Evolutionary conservation across 306 rosid species (phyloP).

Genomic region (Coriaria nepalensis): DNA sequence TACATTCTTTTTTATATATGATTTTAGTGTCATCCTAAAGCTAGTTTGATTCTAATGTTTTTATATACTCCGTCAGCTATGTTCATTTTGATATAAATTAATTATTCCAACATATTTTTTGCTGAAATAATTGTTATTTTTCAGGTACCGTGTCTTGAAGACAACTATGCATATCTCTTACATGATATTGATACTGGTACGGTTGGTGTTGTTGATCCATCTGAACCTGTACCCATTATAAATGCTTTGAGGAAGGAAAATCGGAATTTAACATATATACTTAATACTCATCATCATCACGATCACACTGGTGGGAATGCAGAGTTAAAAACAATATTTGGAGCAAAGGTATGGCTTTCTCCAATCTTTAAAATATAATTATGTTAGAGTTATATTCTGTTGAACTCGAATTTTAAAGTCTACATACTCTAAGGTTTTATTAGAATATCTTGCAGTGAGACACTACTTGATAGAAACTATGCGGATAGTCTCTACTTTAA

Average conservation of each 20-base stretch:
- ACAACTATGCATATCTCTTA: conserved; percentile 84
- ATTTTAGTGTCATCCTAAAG: too few species aligned
- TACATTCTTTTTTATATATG: too few species aligned
- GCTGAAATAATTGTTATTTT: conserved; percentile 2
- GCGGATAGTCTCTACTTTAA: too few species aligned
- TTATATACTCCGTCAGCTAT: too few species aligned
- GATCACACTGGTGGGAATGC: conserved; percentile 90
- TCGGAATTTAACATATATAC: conserved; percentile 76
- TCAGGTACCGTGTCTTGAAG: conserved; percentile 86
- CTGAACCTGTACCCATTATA: conserved; percentile 71
- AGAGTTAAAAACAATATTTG: conserved; percentile 82
- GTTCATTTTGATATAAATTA: neutral
- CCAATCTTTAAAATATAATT: too few species aligned
- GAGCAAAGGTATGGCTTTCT: conserved; percentile 59
- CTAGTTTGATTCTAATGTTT: too few species aligned
- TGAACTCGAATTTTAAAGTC: too few species aligned
- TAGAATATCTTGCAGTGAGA: too few species aligned
- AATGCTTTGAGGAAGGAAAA: conserved; percentile 73
- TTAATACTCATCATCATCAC: conserved; percentile 87
- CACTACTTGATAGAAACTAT: too few species aligned
- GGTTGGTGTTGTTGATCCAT: conserved; percentile 95
- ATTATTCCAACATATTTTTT: conserved; percentile 3
- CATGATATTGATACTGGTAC: conserved; percentile 93
- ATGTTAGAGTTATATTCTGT: too few species aligned
- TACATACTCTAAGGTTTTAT: too few species aligned